A percentile compares a stretch with the other conserved stretches of the same genome.
Evolutionary conservation across 1,284 basidiomycete genomes (phyloP).

Genomic region (Ceratobasidium sp.): DNA sequence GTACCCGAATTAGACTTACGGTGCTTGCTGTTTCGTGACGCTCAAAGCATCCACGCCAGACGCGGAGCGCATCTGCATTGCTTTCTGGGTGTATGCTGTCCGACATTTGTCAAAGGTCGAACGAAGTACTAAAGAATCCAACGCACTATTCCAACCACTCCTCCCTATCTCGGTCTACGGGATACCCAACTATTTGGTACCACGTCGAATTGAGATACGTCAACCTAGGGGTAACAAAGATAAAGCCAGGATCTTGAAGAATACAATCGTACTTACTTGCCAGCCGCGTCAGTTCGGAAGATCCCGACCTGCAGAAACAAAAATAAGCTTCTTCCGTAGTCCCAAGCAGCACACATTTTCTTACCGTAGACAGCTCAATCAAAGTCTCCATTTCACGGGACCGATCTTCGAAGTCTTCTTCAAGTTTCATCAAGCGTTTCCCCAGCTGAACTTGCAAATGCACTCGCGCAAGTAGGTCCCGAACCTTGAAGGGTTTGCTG

Average conservation of each 20-base stretch:
- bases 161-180: constrained; percentile 9
- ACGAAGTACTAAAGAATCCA: no score
- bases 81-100: constrained; percentile 29
- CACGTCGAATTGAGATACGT: constrained; percentile 41
- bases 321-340: background rate
- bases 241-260: background rate
- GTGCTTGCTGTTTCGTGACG: constrained; percentile 2
- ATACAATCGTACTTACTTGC: constrained; percentile 25
- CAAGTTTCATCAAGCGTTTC: constrained; percentile 53
- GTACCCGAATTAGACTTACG: background rate
- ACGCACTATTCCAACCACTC: constrained; percentile 37
- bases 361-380: constrained; percentile 47
- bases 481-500: constrained; percentile 54
- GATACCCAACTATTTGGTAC: constrained; percentile 22
- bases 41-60: constrained; percentile 37
- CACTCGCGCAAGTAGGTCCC: constrained; percentile 60
- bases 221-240: background rate
- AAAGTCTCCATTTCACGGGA: constrained; percentile 54
- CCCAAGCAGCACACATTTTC: background rate
- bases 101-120: background rate
- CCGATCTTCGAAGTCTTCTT: constrained; percentile 56
- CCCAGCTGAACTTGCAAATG: constrained; percentile 54
- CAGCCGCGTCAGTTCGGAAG: constrained; percentile 33
- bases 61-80: constrained; percentile 25
- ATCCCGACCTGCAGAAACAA: constrained; percentile 21